Evolutionary conservation across 2,329 filamentous ascomycete genomes (phyloP).

Genomic region (Ambrosiella cleistominuta): DNA sequence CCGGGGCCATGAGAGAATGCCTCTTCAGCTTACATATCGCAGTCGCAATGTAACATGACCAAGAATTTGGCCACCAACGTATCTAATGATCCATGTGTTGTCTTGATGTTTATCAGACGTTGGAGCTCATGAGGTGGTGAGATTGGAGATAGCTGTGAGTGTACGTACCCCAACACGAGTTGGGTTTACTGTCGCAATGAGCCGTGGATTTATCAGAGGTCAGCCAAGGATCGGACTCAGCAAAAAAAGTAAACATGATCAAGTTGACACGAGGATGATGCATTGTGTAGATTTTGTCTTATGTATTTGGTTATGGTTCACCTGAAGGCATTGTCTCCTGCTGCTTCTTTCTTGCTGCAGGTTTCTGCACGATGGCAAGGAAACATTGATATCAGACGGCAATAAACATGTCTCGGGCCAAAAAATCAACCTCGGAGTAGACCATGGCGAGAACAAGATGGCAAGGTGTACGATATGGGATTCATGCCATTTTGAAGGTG

Average conservation of each 20-base stretch:
- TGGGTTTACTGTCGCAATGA: no score
- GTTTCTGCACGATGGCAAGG: background rate
- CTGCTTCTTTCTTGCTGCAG: background rate
- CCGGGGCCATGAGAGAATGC: background rate
- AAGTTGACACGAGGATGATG: background rate
- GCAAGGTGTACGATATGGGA: no score
- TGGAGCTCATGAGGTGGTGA: background rate
- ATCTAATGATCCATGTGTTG: background rate
- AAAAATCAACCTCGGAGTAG: background rate
- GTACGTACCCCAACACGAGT: no score
- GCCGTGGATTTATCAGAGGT: no score
- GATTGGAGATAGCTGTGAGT: background rate
- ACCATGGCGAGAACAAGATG: background rate
- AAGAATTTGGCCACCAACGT: background rate
- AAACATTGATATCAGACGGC: constrained; percentile 1
- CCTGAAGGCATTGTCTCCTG: background rate
- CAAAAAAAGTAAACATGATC: background rate
- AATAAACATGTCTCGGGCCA: background rate
- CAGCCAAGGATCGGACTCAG: background rate
- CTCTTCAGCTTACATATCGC: background rate
- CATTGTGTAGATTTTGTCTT: background rate
- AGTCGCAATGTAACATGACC: background rate
- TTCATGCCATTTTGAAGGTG: no score
- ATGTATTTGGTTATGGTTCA: background rate
- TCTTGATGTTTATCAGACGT: background rate